Evolutionary conservation across 2,329 filamentous ascomycete genomes (phyloP).

Genomic region (Penicillium sp.): DNA sequence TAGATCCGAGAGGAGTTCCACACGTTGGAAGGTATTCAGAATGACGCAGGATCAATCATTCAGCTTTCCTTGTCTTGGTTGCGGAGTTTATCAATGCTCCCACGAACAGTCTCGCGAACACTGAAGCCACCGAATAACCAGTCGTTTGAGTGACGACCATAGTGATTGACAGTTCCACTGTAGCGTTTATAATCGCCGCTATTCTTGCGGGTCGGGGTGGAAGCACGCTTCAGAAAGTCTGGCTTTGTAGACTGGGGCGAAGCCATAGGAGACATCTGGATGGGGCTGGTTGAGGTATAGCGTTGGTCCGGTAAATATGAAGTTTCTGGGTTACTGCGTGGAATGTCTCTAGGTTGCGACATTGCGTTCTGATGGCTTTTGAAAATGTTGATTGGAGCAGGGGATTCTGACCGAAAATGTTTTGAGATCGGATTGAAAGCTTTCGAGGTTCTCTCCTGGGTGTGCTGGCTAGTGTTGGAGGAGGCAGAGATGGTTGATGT

Average conservation of each 20-base stretch:
- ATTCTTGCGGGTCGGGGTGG: conserved; percentile 27
- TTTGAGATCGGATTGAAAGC: conserved; percentile 16
- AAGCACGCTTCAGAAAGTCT: conserved; percentile 19
- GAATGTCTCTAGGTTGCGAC: conserved; percentile 16
- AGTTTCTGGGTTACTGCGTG: conserved; percentile 13
- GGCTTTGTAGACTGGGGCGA: conserved; percentile 17
- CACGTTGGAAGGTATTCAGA: not conserved
- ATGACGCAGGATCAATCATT: conserved; percentile 2
- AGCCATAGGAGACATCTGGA: conserved; percentile 21
- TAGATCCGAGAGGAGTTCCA: not conserved
- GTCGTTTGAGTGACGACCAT: conserved; percentile 51
- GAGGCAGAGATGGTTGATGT: conserved; percentile 20
- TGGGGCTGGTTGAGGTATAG: conserved; percentile 20
- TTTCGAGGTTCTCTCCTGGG: conserved; percentile 14
- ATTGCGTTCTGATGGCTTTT: conserved; percentile 6
- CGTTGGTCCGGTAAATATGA: conserved; percentile 15
- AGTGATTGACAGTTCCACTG: conserved; percentile 45
- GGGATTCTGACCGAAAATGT: conserved; percentile 26
- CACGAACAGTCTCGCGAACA: conserved; percentile 46
- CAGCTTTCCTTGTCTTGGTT: conserved; percentile 29
- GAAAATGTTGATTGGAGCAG: conserved; percentile 22
- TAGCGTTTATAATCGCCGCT: conserved; percentile 40
- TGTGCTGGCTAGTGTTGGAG: conserved; percentile 16
- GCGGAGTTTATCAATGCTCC: conserved; percentile 40
- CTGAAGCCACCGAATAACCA: conserved; percentile 54